phyloP scores from a whole-genome alignment of 208 protist species.

The Jaenimonas drosophilae region DNA sequence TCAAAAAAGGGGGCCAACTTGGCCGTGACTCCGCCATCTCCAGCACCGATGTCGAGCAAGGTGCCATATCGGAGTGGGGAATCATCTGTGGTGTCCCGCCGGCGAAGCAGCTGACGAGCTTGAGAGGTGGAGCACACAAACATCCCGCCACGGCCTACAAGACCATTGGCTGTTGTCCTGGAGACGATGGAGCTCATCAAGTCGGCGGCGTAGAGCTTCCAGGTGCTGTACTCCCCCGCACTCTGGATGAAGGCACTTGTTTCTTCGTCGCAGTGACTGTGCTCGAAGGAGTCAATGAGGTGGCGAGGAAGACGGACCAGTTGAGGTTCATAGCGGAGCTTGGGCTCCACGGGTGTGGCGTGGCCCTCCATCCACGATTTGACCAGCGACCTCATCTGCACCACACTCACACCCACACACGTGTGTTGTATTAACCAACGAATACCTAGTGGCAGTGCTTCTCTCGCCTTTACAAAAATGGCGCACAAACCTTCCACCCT shows the following conservation, averaged over 20 bases:
- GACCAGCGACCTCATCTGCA: not conserved
- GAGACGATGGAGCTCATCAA: slow-evolving; percentile 45
- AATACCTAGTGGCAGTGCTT: no score
- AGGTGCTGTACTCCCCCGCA: slow-evolving; percentile 21
- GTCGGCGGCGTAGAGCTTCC: slow-evolving; percentile 24
- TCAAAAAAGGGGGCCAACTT: slow-evolving; percentile 41
- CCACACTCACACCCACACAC: no score
- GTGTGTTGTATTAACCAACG: no score
- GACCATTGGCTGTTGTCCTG: slow-evolving; percentile 63
- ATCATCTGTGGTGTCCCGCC: slow-evolving; percentile 2
- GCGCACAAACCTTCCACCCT: no score
- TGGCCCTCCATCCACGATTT: slow-evolving; percentile 20
- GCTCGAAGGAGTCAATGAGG: slow-evolving; percentile 26
- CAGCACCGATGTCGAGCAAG: slow-evolving; percentile 67
- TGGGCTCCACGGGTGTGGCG: slow-evolving; percentile 24
- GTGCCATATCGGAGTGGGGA: slow-evolving; percentile 10
- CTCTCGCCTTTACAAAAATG: no score
- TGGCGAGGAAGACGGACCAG: slow-evolving; percentile 17
- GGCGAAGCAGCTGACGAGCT: slow-evolving; percentile 33
- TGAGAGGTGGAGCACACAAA: slow-evolving; percentile 74
- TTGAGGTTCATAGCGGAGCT: slow-evolving; percentile 32
- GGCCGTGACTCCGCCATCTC: slow-evolving; percentile 72
- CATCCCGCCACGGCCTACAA: slow-evolving; percentile 57
- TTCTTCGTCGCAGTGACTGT: slow-evolving; percentile 32
- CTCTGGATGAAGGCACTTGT: slow-evolving; percentile 35